Conservation (phyloP, 805 yeast species). For the Komagataella pseudopastoris region DNA sequence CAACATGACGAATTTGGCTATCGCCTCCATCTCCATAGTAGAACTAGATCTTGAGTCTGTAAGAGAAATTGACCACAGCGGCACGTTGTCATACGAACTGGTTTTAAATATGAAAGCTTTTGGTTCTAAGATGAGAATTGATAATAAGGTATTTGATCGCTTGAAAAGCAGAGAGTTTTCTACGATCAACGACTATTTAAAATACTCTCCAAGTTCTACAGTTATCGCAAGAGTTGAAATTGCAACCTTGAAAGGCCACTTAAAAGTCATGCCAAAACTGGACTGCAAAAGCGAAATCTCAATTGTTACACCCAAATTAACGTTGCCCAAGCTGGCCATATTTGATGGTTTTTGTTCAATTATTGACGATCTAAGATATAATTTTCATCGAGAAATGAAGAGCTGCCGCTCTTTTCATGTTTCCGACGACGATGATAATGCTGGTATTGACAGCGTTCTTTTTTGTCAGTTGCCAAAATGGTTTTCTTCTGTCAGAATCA, state of each 20-base stretch:
- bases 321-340: slow-evolving; percentile 8
- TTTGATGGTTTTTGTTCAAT: slow-evolving; percentile 14
- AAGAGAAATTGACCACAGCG: not conserved
- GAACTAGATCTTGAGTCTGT: not conserved
- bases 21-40: not conserved
- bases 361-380: slow-evolving; percentile 2
- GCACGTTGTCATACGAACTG: not conserved
- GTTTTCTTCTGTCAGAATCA: slow-evolving; percentile 15
- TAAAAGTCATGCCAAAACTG: not conserved
- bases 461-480: slow-evolving; percentile 20
- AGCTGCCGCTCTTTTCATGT: not conserved
- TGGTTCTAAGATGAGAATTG: not conserved
- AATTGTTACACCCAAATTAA: not conserved
- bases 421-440: not conserved
- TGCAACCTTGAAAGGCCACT: not conserved
- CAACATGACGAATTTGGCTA: not conserved
- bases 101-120: not conserved
- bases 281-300: not conserved
- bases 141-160: not conserved
- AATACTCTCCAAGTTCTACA: not conserved
- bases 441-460: slow-evolving; percentile 6
- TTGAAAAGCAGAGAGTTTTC: not conserved
- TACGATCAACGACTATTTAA: not conserved
- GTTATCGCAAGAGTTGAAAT: not conserved
- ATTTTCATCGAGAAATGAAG: not conserved